Evolutionary conservation across 2,329 filamentous ascomycete species (phyloP), one percentile per base, ranked within the genome.

Genomic region (Scytalidium lignicola): DNA sequence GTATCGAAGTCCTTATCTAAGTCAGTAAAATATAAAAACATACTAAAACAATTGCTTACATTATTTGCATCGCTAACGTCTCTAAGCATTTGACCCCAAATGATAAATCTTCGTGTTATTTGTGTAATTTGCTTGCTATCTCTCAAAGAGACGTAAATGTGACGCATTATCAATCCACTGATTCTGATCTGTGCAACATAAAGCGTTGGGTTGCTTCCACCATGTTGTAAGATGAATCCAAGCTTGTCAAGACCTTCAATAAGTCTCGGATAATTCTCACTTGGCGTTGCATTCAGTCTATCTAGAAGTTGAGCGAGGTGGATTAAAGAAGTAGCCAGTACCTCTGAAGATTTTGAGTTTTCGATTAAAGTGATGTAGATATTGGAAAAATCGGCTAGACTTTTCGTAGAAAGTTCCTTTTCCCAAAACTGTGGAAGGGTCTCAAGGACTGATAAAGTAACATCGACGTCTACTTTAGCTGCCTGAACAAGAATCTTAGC

Each of bases 1-100:
- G 76, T 81, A 60, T 87, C 81, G 51, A 86, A 86, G 17, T 79
- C 76, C 79, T n/a, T 84, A 39, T 13, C 2, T 26, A 28, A 22
- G 21, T 58, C 40, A 54, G 45, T 18, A 19, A 28, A 10, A 29
- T 41, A 26, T 32, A 5, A 5, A 42, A 47, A 22, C 26, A 4
- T 39, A 6, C 17, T 22, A 21, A 19, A 17, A 9, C n/a, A n/a
- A 15, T 23, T n/a, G 2, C 69, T 55, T 58, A 77, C 76, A 62
- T 75, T 73, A 53, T 75, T 71, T 37, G 75, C 74, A 13, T 67
- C 58, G 8, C 74, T 70, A 8, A 74, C 74, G 26, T 72, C 68
- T 17, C 69, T 67, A 58, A 82, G 70, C 66, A 79, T 73, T 15
- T 58, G 52, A 3, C 75, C 77, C 77, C 79, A 82, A 7, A 59